These are phyloP conservation scores for Eutrema salsugineum DNA, from an alignment of 441 rosid genomes.

Conservation along the genomic window DNA sequence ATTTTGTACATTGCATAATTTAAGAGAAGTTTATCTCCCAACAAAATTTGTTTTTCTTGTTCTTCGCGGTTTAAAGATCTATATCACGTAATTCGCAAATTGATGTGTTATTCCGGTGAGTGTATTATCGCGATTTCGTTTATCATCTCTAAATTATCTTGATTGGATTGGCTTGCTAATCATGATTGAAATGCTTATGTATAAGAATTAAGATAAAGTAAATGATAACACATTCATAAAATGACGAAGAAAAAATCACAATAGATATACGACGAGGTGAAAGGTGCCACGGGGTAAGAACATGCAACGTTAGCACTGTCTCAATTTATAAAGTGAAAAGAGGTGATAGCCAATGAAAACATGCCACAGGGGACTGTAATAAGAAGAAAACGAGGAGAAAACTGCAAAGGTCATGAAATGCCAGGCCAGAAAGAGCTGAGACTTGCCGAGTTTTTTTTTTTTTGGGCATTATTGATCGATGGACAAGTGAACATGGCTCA, in stretches of 20 bases:
- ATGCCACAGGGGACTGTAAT: not conserved
- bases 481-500: constrained; percentile 16
- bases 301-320: constrained; percentile 12
- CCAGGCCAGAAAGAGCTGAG: constrained; percentile 26
- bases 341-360: constrained; percentile 15
- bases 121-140: not conserved
- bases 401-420: constrained; percentile 22
- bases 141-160: not conserved
- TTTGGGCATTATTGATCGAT: constrained; percentile 23
- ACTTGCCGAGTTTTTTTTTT: constrained; percentile 2
- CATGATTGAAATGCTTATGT: not conserved
- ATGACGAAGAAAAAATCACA: not conserved
- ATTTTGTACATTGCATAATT: too few relatives aligned
- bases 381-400: constrained; percentile 29
- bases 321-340: not conserved
- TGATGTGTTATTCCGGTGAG: not conserved
- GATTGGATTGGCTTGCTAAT: not conserved
- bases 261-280: constrained; percentile 20
- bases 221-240: not conserved
- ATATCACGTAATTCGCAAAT: not conserved
- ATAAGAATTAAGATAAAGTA: not conserved
- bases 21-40: too few relatives aligned
- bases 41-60: too few relatives aligned
- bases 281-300: constrained; percentile 16
- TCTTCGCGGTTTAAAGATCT: too few relatives aligned